Evolutionary conservation across 768 basidiomycete genomes (phyloP), one percentile per base, ranked within the genome.

Genomic region (Tylopilus subfusipes): DNA sequence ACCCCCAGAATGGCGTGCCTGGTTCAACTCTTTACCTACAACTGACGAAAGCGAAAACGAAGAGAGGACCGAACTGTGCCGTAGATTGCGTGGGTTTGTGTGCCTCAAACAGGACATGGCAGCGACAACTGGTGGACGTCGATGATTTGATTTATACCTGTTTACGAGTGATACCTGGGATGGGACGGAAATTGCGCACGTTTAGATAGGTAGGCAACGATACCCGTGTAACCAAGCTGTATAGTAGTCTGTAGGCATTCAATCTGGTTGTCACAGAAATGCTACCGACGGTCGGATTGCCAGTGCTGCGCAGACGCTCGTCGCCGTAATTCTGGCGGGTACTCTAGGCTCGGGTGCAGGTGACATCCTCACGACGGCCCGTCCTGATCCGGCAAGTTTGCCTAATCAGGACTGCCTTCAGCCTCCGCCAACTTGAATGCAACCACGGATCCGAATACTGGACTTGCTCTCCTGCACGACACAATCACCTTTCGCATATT

Each of bases 31-130:
- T 13, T 31, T 69, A 12, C 59, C 67, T 14, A 9, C 50, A 10
- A 42, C 16, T 5, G 57, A 58, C 13, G 61, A 65, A 21, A 42
- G 48, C 4, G 59, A 57, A 34, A 42, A 40, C 18, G 69, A 58
- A 34, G 69, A 61, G 44, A 61, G 40, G 48, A 40, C 16, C 25
- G 83, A 59, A 72, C 77, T 42, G 59, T 72, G 69, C 29, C 64
- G 71, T 48, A 68, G 59, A 52, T 51, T 85, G 49, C 77, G 81
- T n/a, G 80, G 76, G 33, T 84, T 84, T 60, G 78, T 82, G 24
- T 81, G 75, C 50, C 72, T 73, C 62, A 83, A 84, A 63, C 63
- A 69, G 14, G 54, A 56, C 31, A 42, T 46, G 29, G 18, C 42
- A 19, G 4, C 22, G 49, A 56, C 21, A 54, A 58, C 47, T 22